Evolutionary conservation across 306 rosid genomes (phyloP).

Genomic region (Lathyrus sativus): DNA sequence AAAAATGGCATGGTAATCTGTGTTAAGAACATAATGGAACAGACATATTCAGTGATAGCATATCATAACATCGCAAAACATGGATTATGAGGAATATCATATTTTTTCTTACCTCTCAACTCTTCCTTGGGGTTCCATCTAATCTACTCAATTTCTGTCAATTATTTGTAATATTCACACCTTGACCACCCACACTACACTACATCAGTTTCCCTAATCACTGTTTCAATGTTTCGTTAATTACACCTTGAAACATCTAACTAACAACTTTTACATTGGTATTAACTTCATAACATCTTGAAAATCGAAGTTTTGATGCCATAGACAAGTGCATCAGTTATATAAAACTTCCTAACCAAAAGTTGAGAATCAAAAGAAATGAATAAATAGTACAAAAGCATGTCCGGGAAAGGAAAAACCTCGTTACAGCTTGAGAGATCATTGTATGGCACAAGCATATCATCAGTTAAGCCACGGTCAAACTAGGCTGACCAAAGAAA

Average conservation of each 20-base stretch:
- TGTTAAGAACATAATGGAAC: constrained; percentile 49
- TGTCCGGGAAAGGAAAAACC: constrained; percentile 46
- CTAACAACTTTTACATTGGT: constrained; percentile 34
- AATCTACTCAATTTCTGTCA: constrained; percentile 49
- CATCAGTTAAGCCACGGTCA: constrained; percentile 37
- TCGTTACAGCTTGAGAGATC: constrained; percentile 34
- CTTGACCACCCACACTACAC: constrained; percentile 55
- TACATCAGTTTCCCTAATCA: constrained; percentile 64
- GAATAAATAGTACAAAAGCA: constrained; percentile 37
- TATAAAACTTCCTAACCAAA: constrained; percentile 26
- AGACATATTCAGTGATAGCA: constrained; percentile 49
- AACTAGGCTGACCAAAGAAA: constrained; percentile 36
- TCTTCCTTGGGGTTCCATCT: constrained; percentile 49
- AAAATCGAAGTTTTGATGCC: constrained; percentile 54
- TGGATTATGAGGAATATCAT: constrained; percentile 19
- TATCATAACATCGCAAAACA: constrained; percentile 59
- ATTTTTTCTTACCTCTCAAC: constrained; percentile 52
- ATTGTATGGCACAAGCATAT: constrained; percentile 21
- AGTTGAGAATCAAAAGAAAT: constrained; percentile 11
- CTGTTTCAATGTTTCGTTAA: constrained; percentile 46
- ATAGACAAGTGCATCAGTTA: constrained; percentile 43
- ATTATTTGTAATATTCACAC: constrained; percentile 54
- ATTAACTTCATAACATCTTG: constrained; percentile 62
- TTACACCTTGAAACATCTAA: neutral
- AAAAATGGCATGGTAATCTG: constrained; percentile 2